Evolutionary conservation across 139 green algal species (phyloP).

Genomic region (Micromonas pusilla): DNA sequence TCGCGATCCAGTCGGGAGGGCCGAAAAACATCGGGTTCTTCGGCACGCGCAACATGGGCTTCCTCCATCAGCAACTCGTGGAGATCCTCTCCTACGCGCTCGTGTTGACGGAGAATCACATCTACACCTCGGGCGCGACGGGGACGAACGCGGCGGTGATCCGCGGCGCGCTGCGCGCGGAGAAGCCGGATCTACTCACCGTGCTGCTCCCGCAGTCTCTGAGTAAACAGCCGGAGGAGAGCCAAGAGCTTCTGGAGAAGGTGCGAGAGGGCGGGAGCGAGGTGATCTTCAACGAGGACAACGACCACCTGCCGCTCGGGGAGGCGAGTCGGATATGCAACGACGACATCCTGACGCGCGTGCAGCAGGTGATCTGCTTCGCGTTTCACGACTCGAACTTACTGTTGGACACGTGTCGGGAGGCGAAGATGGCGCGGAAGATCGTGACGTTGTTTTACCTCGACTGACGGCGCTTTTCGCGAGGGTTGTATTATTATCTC

Average conservation of each 20-base stretch:
- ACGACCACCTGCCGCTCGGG: conserved; percentile 78
- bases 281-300: no score
- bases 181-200: conserved; percentile 85
- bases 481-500: no score
- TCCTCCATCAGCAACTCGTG: conserved; percentile 94
- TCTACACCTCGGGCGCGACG: conserved; percentile 90
- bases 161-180: conserved; percentile 82
- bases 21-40: conserved; percentile 94
- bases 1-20: conserved; percentile 89
- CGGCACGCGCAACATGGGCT: conserved; percentile 96
- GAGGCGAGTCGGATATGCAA: conserved; percentile 93
- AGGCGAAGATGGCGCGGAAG: conserved; percentile 76
- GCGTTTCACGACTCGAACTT: conserved; percentile 92
- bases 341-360: conserved; percentile 77
- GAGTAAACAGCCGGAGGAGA: conserved; percentile 80
- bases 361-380: conserved; percentile 95
- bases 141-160: conserved; percentile 98
- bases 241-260: conserved; percentile 84
- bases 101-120: conserved; percentile 92
- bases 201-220: conserved; percentile 85
- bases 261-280: conserved; percentile 87
- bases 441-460: conserved; percentile 95
- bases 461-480: no score
- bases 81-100: conserved; percentile 96
- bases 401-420: conserved; percentile 86